Evolutionary conservation across 495 filamentous ascomycete genomes (phyloP), one percentile per base, ranked within the genome.

Genomic region (Annulohypoxylon moriforme): DNA sequence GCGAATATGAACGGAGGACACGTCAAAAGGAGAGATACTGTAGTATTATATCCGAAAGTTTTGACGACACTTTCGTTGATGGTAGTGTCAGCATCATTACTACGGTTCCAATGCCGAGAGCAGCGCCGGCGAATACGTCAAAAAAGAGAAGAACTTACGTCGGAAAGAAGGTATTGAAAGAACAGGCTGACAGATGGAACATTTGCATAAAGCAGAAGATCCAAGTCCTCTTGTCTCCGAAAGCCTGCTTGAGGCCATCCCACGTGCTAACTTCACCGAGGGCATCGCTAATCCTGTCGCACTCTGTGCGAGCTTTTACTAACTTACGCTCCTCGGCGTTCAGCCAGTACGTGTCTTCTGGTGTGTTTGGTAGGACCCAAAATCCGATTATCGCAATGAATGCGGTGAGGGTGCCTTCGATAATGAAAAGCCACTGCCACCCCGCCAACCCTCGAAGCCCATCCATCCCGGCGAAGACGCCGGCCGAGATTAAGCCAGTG

Each of bases 1-100:
- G 81, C 78, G 20, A 84, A 61, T 0, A 85, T 49, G 50, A 82
- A 85, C 25, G 83, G 83, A 2, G 84, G 84, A 34, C 78, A 82
- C 0, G 83, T 82, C 36, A 85, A 73, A 1, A 80, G 70, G 3
- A 85, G 75, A 3, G 83, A 83, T 5, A 82, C 75, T 1, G 78
- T 85, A 3, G 67, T 76, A 52, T 72, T 76, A 52, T 82, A 83
- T 0, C 81, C 82, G 18, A 86, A 77, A 1, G 75, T 81, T 49
- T 79, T 71, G 8, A 84, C 79, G 4, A 84, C 81, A 1, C 81
- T 85, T 13, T 64, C 24, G 18, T 20, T 52, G 3, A 14, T 20
- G 13, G 11, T 11, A 10, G 20, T 2, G 36, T 65, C 1, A 65
- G 38, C 14, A 63, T 25, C 29, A 13, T 14, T 50, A 31, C 11